Evolutionary conservation across 345 rosid species (phyloP), one percentile per base, ranked within the genome.

Genomic region (Bruguiera sexangula): DNA sequence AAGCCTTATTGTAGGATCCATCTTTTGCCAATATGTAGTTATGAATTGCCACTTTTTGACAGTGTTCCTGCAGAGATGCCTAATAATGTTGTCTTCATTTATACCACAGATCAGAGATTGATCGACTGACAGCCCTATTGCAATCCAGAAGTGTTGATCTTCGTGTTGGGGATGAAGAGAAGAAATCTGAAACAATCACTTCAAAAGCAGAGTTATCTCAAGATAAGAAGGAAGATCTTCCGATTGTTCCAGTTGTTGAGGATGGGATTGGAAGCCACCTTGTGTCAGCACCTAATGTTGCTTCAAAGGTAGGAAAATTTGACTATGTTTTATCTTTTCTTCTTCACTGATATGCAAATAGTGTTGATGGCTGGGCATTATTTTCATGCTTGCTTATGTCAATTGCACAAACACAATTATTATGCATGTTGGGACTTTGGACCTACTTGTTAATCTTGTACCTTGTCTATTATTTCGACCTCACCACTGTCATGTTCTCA

Each of bases 41-140:
- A 43, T 43, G 50, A 11, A 43, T 43, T 43, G 50, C 50, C 50
- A 3, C 50, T 43, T 43, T 4, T 43, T 43, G 18, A 13, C 19
- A 3, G 50, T 43, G 4, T 21, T 32, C 10, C 2, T 54, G 21
- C 6, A 16, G 30, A 56, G 60, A 36, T 58, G 32, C 39, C 53
- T 26, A 60, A 61, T 27, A 10, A 60, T n/a, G 24, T 5, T 58
- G 10, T 55, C 52, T 46, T 34, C 46, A 60, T 56, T 69, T 73
- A 32, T 52, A 68, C 62, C 43, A 20, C 93, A 96, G 99, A 74
- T 82, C 92, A 32, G 99, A 96, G 83, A 84, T 90, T 77, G 92
- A 90, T 81, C 93, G 75, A 26, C 69, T 96, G 81, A 90, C 94
- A 22, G 69, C 90, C 34, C 71, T 96, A 54, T 79, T 96, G 74